phyloP scores from a whole-genome alignment of 345 rosid species.

The Populus alba region DNA sequence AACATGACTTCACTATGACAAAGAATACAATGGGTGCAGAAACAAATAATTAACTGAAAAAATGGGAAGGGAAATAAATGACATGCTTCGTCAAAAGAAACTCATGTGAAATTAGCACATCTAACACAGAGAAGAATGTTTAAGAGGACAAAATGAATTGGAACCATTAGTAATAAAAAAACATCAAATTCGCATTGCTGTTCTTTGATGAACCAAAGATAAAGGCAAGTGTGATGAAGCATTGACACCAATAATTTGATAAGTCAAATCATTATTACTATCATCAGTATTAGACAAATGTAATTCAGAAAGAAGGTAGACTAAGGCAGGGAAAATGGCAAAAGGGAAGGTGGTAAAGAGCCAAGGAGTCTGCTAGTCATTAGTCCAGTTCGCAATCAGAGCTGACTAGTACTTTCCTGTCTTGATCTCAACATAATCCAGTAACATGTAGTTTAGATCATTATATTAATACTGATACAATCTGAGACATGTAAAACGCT shows the following conservation, averaged over 20 bases:
- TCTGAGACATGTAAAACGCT: not conserved
- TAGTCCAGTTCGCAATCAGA: not conserved
- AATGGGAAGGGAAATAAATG: not conserved
- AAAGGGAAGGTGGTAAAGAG: no score
- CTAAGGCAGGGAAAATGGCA: not conserved
- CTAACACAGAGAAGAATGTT: not conserved
- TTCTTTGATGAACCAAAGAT: no score
- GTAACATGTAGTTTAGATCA: not conserved
- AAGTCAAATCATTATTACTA: no score
- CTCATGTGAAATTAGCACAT: not conserved
- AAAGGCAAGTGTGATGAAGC: no score
- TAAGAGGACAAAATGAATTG: not conserved
- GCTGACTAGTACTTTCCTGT: not conserved
- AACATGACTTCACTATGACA: not conserved
- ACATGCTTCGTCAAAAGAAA: constrained; percentile 9
- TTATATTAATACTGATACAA: not conserved
- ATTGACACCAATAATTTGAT: no score
- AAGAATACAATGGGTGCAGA: not conserved
- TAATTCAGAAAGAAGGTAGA: not conserved
- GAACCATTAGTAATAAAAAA: not conserved
- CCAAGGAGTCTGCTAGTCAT: no score
- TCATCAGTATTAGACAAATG: no score
- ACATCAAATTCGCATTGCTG: not conserved
- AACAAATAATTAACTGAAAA: not conserved
- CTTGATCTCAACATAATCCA: not conserved